phyloP scores from a whole-genome alignment of 129 eudicot genomes.

The Flaveria linearis region DNA sequence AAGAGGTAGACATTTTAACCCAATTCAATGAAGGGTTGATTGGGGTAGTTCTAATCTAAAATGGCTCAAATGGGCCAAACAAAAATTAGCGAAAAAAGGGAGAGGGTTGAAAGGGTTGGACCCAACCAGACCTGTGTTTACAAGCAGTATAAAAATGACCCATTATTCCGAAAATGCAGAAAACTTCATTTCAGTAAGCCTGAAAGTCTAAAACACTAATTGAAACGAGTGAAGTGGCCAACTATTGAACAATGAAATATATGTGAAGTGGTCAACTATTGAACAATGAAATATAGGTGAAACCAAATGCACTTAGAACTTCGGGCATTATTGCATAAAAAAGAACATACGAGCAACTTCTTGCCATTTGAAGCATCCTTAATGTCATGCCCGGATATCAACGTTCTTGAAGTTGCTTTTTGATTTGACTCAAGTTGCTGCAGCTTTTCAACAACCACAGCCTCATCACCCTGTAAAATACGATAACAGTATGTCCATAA shows the following conservation, averaged over 20 bases:
- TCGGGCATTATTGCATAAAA: conserved; percentile 23
- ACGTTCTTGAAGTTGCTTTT: conserved; percentile 54
- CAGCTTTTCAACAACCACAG: conserved; percentile 75
- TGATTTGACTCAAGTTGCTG: conserved; percentile 57
- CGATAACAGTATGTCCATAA: conserved; percentile 10
- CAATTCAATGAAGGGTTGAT: not conserved
- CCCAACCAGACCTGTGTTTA: not conserved
- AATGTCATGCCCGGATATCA: conserved; percentile 53
- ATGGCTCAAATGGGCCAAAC: not conserved
- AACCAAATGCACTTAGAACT: conserved; percentile 1
- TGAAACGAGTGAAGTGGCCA: not conserved
- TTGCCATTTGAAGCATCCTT: conserved; percentile 60
- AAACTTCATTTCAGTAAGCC: not conserved
- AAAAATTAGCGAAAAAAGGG: not conserved
- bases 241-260: not conserved
- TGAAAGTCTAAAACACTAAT: not conserved
- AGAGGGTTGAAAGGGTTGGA: not conserved
- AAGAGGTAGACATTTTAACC: not conserved
- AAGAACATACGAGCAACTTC: conserved; percentile 60
- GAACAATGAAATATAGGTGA: conserved; percentile 9
- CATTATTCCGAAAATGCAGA: too few relatives aligned
- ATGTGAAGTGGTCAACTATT: conserved; percentile 1
- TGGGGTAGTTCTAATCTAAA: not conserved
- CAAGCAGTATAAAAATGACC: too few relatives aligned
- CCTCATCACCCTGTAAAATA: conserved; percentile 72